phyloP scores from a whole-genome alignment of 768 basidiomycete genomes.

The Boletellus ananas region DNA sequence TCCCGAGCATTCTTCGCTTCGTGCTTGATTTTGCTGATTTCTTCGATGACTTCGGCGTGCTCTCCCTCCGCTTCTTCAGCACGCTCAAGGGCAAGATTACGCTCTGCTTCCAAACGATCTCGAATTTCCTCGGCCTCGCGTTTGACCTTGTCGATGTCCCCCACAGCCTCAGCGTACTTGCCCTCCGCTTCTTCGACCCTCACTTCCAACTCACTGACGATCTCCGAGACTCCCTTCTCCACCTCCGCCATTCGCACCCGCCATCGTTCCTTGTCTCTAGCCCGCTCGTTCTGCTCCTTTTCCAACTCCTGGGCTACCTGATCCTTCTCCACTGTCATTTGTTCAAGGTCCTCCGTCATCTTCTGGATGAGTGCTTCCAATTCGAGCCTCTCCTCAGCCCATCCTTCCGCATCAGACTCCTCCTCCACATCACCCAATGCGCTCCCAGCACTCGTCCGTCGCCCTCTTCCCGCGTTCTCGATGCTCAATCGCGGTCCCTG shows the following conservation, averaged over 20 bases:
- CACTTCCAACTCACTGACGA: conserved; percentile 61
- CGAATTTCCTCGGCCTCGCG: conserved; percentile 44
- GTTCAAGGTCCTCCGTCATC: conserved; percentile 33
- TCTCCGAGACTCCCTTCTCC: conserved; percentile 62
- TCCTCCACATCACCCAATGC: conserved; percentile 61
- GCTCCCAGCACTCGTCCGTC: conserved; percentile 52
- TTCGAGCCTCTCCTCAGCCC: conserved; percentile 66
- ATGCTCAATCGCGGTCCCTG: conserved; percentile 26
- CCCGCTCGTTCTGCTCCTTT: conserved; percentile 54
- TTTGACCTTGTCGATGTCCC: conserved; percentile 40
- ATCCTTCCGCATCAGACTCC: conserved; percentile 58
- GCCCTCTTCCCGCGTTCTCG: conserved; percentile 32
- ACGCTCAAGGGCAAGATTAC: conserved; percentile 53
- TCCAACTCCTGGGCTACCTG: conserved; percentile 45
- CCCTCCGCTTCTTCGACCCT: conserved; percentile 52
- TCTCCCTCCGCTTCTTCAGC: conserved; percentile 46
- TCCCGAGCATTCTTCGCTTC: conserved; percentile 45
- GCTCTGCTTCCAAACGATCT: conserved; percentile 45
- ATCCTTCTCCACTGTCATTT: conserved; percentile 44
- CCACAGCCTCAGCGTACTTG: conserved; percentile 35
- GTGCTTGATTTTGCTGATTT: conserved; percentile 37
- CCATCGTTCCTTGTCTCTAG: conserved; percentile 66
- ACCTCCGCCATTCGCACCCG: conserved; percentile 68
- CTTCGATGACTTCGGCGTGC: conserved; percentile 37
- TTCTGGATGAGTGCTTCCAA: conserved; percentile 46